These are phyloP conservation scores for Botrytis galanthina DNA, from an alignment of 2,329 filamentous ascomycete species.

Conservation along the genomic window DNA sequence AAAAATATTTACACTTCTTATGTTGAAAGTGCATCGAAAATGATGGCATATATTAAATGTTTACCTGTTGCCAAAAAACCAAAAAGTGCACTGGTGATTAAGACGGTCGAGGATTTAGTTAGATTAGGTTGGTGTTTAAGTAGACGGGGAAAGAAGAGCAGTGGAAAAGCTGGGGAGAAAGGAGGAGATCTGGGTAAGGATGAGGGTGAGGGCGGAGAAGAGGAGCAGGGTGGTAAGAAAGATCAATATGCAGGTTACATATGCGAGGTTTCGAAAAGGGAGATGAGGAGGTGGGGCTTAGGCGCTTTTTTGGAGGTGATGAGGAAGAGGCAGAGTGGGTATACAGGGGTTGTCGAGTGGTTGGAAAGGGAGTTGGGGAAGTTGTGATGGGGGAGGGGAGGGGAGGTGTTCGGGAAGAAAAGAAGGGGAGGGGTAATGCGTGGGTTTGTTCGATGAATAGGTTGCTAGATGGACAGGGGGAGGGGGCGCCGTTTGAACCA, in stretches of 20 bases:
- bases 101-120: slow-evolving; percentile 25
- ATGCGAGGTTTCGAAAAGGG: slow-evolving; percentile 22
- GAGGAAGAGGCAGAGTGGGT: slow-evolving; percentile 67
- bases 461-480: neutral
- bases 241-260: slow-evolving; percentile 21
- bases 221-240: slow-evolving; percentile 27
- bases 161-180: slow-evolving; percentile 24
- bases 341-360: slow-evolving; percentile 65
- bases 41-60: slow-evolving; percentile 59
- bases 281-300: slow-evolving; percentile 53
- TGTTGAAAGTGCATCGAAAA: slow-evolving; percentile 73
- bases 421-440: neutral
- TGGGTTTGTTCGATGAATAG: neutral
- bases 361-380: slow-evolving; percentile 45
- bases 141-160: slow-evolving; percentile 29
- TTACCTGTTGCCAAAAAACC: slow-evolving; percentile 59
- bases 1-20: slow-evolving; percentile 76
- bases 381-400: neutral
- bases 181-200: slow-evolving; percentile 19
- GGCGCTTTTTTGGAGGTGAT: slow-evolving; percentile 70
- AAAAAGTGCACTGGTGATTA: slow-evolving; percentile 54
- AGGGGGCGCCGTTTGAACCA: neutral
- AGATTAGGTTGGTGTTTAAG: slow-evolving; percentile 31
- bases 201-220: slow-evolving; percentile 28
- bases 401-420: neutral